A percentile compares a stretch with the other conserved stretches of the same genome.
These are phyloP conservation scores for Xylaria sp. DNA, from an alignment of 2,329 filamentous ascomycete species.

Conservation along the genomic window DNA sequence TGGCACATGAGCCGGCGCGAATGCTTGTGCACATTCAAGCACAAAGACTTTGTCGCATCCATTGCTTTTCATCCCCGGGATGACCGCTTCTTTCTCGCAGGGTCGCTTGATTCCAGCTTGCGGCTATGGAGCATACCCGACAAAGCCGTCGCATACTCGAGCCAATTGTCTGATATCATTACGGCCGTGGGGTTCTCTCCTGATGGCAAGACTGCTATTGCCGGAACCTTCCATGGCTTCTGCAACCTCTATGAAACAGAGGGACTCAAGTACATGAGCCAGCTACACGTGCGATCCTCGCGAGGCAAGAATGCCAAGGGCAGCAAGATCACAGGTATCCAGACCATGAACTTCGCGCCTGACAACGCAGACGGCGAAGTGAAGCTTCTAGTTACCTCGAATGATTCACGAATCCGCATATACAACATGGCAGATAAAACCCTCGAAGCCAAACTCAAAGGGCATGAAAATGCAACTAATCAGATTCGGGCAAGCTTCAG, in stretches of 20 bases:
- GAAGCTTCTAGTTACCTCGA: constrained; percentile 91
- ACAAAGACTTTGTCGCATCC: constrained; percentile 94
- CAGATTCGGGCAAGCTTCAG: constrained; percentile 92
- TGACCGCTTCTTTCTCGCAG: constrained; percentile 95
- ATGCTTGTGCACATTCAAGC: constrained; percentile 92
- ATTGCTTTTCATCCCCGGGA: constrained; percentile 95
- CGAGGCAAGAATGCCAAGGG: constrained; percentile 94
- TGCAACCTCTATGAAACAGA: constrained; percentile 95
- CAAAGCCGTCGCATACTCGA: constrained; percentile 87
- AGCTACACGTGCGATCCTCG: constrained; percentile 93
- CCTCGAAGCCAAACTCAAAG: constrained; percentile 89
- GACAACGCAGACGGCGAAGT: constrained; percentile 68
- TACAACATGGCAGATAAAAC: constrained; percentile 89
- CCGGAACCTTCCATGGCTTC: constrained; percentile 84
- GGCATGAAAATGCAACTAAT: constrained; percentile 88
- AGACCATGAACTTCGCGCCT: constrained; percentile 72
- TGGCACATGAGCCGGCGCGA: constrained; percentile 91
- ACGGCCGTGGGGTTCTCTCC: constrained; percentile 95
- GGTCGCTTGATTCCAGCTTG: constrained; percentile 88
- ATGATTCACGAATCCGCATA: constrained; percentile 90
- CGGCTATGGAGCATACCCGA: constrained; percentile 97
- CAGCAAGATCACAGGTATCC: constrained; percentile 96
- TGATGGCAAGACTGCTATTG: constrained; percentile 89
- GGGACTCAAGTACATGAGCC: constrained; percentile 82
- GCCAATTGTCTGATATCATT: constrained; percentile 83